Conservation (phyloP, 768 basidiomycete species). For the Pleurotus eryngii region DNA sequence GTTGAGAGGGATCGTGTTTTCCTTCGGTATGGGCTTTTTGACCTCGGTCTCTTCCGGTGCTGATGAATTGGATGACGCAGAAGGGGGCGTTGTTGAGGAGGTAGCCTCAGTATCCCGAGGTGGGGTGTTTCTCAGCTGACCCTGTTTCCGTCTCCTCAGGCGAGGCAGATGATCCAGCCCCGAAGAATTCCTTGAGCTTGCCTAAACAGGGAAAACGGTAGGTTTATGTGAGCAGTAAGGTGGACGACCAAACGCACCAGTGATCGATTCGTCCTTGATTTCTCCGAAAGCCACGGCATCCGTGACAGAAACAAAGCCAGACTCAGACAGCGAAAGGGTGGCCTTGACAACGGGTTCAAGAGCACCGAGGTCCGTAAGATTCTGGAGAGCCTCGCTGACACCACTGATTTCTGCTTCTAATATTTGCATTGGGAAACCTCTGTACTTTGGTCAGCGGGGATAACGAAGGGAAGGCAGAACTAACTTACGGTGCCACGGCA, state of each 20-base stretch:
- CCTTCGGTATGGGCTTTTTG: constrained; percentile 36
- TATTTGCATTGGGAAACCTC: constrained; percentile 72
- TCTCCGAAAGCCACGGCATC: constrained; percentile 80
- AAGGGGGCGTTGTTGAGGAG: constrained; percentile 21
- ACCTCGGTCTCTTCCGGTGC: constrained; percentile 34
- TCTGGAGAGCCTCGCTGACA: constrained; percentile 72
- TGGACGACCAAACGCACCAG: constrained; percentile 42
- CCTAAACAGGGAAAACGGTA: constrained; percentile 36
- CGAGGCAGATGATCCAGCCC: constrained; percentile 46
- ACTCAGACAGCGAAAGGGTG: constrained; percentile 78
- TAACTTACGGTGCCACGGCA: constrained; percentile 54
- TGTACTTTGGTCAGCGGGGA: constrained; percentile 18
- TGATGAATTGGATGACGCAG: constrained; percentile 27
- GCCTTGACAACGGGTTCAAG: constrained; percentile 85
- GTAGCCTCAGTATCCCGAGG: constrained; percentile 37
- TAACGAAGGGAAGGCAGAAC: neutral
- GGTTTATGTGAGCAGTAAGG: constrained; percentile 1
- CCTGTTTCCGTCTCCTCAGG: constrained; percentile 37
- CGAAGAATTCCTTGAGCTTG: constrained; percentile 87
- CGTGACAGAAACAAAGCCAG: constrained; percentile 78
- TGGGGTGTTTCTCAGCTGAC: constrained; percentile 40
- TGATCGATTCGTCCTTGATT: constrained; percentile 74
- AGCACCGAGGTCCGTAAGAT: constrained; percentile 80
- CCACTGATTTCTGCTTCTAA: constrained; percentile 71
- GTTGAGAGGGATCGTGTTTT: constrained; percentile 66